Percentiles rank a stretch among this genome's conserved stretches.
Evolutionary conservation across 768 basidiomycete genomes (phyloP).

Genomic region (Tulasnella sp.): DNA sequence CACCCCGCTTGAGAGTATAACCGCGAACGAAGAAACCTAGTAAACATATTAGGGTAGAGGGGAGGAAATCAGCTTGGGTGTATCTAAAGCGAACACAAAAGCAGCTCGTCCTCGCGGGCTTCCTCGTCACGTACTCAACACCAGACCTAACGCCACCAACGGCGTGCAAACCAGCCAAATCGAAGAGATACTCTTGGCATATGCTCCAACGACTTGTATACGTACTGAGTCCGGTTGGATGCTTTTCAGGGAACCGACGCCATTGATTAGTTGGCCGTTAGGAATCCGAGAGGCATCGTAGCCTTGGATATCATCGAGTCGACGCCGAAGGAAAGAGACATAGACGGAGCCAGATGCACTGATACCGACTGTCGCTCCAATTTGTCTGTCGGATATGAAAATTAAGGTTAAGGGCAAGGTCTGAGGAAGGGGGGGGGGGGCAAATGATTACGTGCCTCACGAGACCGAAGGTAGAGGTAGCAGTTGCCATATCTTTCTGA

Average conservation of each 20-base stretch:
- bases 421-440: slow-evolving; percentile 62
- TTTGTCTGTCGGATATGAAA: background rate
- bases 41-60: background rate
- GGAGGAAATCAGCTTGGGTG: background rate
- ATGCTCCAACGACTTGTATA: slow-evolving; percentile 7
- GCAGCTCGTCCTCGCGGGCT: background rate
- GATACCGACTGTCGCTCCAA: slow-evolving; percentile 29
- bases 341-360: slow-evolving; percentile 28
- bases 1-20: background rate
- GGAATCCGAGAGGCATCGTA: background rate
- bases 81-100: background rate
- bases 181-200: slow-evolving; percentile 16
- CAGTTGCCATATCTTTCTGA: slow-evolving; percentile 26
- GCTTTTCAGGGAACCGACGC: background rate
- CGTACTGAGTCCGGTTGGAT: slow-evolving; percentile 23
- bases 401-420: slow-evolving; percentile 24
- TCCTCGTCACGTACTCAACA: background rate
- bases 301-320: slow-evolving; percentile 18
- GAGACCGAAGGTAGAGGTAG: slow-evolving; percentile 26
- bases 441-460: slow-evolving; percentile 33
- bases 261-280: slow-evolving; percentile 16
- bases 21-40: background rate
- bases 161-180: slow-evolving; percentile 19
- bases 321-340: slow-evolving; percentile 17
- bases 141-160: background rate